Evolutionary conservation across 1,284 basidiomycete genomes (phyloP).

Genomic region (Melanopsichium pennsylvanicum): DNA sequence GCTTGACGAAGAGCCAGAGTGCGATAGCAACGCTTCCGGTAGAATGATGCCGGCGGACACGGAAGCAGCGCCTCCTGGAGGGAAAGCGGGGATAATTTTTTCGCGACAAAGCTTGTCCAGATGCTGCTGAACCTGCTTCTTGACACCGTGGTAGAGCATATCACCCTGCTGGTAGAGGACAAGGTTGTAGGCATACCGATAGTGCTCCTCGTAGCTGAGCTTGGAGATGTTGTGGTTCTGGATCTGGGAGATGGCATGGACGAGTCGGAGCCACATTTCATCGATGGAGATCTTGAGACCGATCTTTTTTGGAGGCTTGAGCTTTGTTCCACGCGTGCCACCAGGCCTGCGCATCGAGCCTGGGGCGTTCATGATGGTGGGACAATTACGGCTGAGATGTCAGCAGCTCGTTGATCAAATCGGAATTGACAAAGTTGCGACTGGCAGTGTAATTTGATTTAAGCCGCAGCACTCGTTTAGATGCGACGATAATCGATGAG

Average conservation of each 20-base stretch:
- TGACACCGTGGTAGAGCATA: slow-evolving; percentile 87
- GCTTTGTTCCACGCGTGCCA: slow-evolving; percentile 36
- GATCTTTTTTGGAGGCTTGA: slow-evolving; percentile 52
- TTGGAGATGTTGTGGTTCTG: slow-evolving; percentile 91
- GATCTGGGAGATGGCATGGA: slow-evolving; percentile 89
- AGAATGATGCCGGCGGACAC: slow-evolving; percentile 45
- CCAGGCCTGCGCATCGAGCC: slow-evolving; percentile 46
- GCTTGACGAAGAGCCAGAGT: slow-evolving; percentile 16
- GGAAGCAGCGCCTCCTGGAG: slow-evolving; percentile 68
- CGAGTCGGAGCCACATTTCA: slow-evolving; percentile 74
- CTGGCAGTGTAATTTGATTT: too few species aligned
- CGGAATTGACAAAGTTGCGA: too few species aligned
- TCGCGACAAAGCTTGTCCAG: slow-evolving; percentile 80
- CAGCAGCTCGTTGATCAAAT: too few species aligned
- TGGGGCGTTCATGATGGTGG: slow-evolving; percentile 38
- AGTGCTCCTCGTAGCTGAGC: slow-evolving; percentile 96
- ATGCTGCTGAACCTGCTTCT: slow-evolving; percentile 80
- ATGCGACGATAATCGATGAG: too few species aligned
- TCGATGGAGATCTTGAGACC: slow-evolving; percentile 56
- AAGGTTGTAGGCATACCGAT: slow-evolving; percentile 67
- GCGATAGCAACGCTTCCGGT: slow-evolving; percentile 69
- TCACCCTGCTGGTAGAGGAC: slow-evolving; percentile 76
- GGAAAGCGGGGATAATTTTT: slow-evolving; percentile 84
- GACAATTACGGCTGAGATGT: background rate
- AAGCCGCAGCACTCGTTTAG: too few species aligned